A percentile compares a stretch with the other conserved stretches of the same genome.
phyloP scores from a whole-genome alignment of 2,329 filamentous ascomycete genomes.

The Sporothrix schenckii region DNA sequence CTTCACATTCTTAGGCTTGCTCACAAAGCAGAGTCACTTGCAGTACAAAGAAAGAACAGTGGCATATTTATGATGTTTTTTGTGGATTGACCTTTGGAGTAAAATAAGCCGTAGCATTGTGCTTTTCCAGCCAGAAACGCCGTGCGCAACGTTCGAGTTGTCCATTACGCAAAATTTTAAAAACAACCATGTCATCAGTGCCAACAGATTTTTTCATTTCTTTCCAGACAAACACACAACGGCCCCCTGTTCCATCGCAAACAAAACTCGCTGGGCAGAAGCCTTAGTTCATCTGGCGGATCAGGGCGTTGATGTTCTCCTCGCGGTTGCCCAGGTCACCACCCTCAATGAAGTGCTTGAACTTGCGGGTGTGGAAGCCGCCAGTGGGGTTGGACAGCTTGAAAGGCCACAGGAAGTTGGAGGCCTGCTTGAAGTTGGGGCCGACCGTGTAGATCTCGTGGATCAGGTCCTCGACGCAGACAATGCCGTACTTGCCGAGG shows the following conservation, averaged over 20 bases:
- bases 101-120: conserved; percentile 24
- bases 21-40: not conserved
- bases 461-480: conserved; percentile 98
- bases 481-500: conserved; percentile 97
- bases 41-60: conserved; percentile 5
- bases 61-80: conserved; percentile 27
- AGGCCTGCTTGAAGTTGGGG: conserved; percentile 99
- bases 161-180: conserved; percentile 36
- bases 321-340: conserved; percentile 99
- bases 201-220: conserved; percentile 18
- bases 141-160: conserved; percentile 40
- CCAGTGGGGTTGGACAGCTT: conserved; percentile 98
- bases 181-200: conserved; percentile 39
- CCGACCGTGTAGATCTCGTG: conserved; percentile 99
- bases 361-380: conserved; percentile 95
- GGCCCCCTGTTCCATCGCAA: conserved; percentile 36
- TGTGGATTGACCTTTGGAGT: conserved; percentile 25
- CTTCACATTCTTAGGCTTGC: not conserved
- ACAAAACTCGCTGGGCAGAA: conserved; percentile 34
- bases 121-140: conserved; percentile 42
- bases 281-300: conserved; percentile 97
- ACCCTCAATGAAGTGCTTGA: conserved; percentile 98
- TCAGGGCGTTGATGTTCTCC: conserved; percentile 94
- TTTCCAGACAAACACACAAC: not conserved
- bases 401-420: conserved; percentile 99